Base-by-base conservation (phyloP, 129 eudicot species). In the Lactuca sativa region DNA sequence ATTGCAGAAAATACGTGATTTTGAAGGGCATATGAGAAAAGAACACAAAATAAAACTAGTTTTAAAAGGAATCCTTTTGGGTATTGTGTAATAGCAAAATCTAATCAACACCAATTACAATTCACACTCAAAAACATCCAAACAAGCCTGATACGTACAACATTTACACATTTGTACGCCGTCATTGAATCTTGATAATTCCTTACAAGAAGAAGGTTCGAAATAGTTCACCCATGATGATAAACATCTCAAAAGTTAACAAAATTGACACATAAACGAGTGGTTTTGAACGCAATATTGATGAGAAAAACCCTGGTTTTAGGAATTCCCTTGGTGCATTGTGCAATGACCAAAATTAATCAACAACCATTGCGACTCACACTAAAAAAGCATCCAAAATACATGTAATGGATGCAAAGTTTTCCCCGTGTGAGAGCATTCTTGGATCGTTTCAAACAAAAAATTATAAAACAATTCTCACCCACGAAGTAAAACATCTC, bases 1-100 rank as follows among this genome's bases (percentile, higher is more conserved):
- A 47, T 63, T 62, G 64, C 65, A 76, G 25, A 72, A 51, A 54
- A 62, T 7, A 52, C 70, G 47, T 67, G 69, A 18, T 59, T 66
- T 67, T 59, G 41, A 48, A 36, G 70, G 32, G 67, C 60, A 58
- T 5, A 33, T 66, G 37, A 43, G 14, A 60, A 56, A 57, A 25
- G 5, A 12, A 4, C 5, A 9, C 13, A 37, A 48, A 57, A 57
- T 40, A 18, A n/a, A 4, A 54, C 25, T 56, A 77, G 16, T 63
- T 44, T 62, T 59, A 52, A 2, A 21, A 56, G 58, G 53, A 62
- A 70, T 77, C 40, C 64, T 17, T 56, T 40, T 44, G 15, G 57
- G 30, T 6, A 43, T 64, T 56, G 58, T 65, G 52, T 47, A 66
- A 74, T 14, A 55, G 10, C 41, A 16, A 43, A 43, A 65, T 65